Conservation (phyloP, 352 stramenopile species). For the Halophytophthora polymorphica region DNA sequence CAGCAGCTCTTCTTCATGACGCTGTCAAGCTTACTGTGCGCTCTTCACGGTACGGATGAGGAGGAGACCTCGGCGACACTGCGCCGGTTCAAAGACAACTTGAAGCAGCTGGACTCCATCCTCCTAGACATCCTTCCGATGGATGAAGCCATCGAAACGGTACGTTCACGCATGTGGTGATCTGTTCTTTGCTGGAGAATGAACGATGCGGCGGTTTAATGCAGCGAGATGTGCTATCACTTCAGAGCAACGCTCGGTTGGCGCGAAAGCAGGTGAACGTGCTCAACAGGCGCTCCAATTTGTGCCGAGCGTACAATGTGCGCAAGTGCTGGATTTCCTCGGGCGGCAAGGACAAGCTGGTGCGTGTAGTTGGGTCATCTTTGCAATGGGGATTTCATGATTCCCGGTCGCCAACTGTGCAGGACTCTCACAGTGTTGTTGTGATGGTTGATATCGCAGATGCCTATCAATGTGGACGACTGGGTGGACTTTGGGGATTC, state of each 20-base stretch:
- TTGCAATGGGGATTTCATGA: too few relatives aligned
- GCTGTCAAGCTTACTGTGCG: conserved; percentile 32
- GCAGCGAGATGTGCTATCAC: too few relatives aligned
- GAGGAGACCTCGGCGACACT: background rate
- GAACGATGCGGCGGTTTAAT: too few relatives aligned
- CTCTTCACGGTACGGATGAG: conserved; percentile 21
- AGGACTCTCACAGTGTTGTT: background rate
- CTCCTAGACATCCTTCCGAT: conserved; percentile 36
- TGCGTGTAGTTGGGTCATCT: conserved; percentile 6
- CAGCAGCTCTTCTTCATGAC: conserved; percentile 64
- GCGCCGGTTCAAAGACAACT: conserved; percentile 7
- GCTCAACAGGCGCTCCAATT: conserved; percentile 20
- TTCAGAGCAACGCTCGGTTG: conserved; percentile 12
- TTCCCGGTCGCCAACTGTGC: background rate
- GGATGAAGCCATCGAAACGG: conserved; percentile 35
- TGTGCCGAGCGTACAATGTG: conserved; percentile 24
- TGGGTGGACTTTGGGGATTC: conserved; percentile 52
- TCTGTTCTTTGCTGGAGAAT: background rate
- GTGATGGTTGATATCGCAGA: conserved; percentile 16
- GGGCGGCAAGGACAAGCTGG: conserved; percentile 14
- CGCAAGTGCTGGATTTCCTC: conserved; percentile 32
- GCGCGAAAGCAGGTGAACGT: conserved; percentile 24
- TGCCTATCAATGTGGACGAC: conserved; percentile 37
- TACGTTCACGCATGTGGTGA: conserved; percentile 13
- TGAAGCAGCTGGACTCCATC: conserved; percentile 23